These are phyloP conservation scores for Malassezia sp. DNA, from an alignment of 1,284 basidiomycete species.

Conservation along the genomic window DNA sequence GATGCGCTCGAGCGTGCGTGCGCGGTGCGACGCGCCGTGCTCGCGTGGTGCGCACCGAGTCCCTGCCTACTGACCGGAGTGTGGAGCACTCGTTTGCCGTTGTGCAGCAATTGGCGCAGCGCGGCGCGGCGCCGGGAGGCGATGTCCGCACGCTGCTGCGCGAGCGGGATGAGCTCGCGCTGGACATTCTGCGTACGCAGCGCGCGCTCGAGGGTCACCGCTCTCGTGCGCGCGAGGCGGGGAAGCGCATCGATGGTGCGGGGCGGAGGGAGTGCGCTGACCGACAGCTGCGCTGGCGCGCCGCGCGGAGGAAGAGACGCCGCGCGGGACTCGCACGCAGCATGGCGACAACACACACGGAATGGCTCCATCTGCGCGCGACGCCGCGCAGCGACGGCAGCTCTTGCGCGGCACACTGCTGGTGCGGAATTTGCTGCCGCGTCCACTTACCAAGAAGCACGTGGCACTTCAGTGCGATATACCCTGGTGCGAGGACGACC, in stretches of 20 bases:
- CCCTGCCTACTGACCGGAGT: not conserved
- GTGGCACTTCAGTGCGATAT: not conserved
- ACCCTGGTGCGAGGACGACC: conserved; percentile 11
- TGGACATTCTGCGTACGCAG: conserved; percentile 5
- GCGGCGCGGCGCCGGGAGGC: not conserved
- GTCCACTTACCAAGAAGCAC: too few relatives aligned
- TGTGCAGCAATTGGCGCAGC: not conserved
- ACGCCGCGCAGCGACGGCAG: not conserved
- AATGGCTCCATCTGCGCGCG: too few relatives aligned
- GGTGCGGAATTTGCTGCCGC: conserved; percentile 5
- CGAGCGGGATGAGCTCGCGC: conserved; percentile 13
- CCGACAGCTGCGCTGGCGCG: too few relatives aligned
- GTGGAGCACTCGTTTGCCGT: conserved; percentile 5
- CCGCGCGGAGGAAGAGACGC: too few relatives aligned
- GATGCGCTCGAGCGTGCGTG: conserved; percentile 10
- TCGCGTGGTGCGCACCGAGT: conserved; percentile 5
- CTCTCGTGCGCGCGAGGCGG: too few relatives aligned
- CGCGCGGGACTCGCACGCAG: too few relatives aligned
- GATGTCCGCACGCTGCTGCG: conserved; percentile 8
- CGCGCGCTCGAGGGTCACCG: not conserved
- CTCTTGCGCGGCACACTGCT: conserved; percentile 6
- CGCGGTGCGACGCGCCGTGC: conserved; percentile 3
- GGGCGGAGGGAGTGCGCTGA: too few relatives aligned
- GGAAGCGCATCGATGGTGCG: too few relatives aligned
- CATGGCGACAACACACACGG: too few relatives aligned